Evolutionary conservation across 345 rosid genomes (phyloP).

Genomic region (Ceriops tagal): DNA sequence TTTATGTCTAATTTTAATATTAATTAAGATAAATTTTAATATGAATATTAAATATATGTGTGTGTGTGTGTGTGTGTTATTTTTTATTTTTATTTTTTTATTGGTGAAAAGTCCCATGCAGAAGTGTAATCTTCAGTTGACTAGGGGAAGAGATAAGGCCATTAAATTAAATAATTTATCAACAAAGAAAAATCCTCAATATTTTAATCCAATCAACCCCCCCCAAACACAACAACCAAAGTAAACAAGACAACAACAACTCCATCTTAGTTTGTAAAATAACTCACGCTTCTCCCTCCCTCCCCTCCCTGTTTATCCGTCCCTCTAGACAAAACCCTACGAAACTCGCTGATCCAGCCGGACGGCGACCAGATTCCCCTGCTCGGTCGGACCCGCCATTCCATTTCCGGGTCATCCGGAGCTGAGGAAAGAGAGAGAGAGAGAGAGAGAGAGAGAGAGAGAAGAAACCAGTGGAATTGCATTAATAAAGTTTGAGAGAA

Average conservation of each 20-base stretch:
- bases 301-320: too few relatives aligned
- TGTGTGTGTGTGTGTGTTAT: too few relatives aligned
- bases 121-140: conserved; percentile 67
- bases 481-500: conserved; percentile 23
- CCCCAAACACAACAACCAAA: conserved; percentile 9
- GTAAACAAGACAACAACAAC: too few relatives aligned
- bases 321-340: not conserved
- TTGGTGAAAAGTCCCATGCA: conserved; percentile 46
- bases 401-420: not conserved
- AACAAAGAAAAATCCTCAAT: not conserved
- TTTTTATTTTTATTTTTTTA: too few relatives aligned
- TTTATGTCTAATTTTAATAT: too few relatives aligned
- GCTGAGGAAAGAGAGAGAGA: not conserved
- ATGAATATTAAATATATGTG: too few relatives aligned
- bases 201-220: conserved; percentile 5
- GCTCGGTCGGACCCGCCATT: conserved; percentile 23
- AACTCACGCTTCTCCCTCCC: too few relatives aligned
- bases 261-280: too few relatives aligned
- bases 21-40: too few relatives aligned
- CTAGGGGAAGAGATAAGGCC: conserved; percentile 31
- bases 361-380: conserved; percentile 1
- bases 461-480: not conserved
- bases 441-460: not conserved
- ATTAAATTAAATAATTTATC: not conserved
- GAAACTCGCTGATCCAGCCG: not conserved